Conservation (phyloP, 2,329 filamentous ascomycete species). For the Albophoma yamanashiensis region DNA sequence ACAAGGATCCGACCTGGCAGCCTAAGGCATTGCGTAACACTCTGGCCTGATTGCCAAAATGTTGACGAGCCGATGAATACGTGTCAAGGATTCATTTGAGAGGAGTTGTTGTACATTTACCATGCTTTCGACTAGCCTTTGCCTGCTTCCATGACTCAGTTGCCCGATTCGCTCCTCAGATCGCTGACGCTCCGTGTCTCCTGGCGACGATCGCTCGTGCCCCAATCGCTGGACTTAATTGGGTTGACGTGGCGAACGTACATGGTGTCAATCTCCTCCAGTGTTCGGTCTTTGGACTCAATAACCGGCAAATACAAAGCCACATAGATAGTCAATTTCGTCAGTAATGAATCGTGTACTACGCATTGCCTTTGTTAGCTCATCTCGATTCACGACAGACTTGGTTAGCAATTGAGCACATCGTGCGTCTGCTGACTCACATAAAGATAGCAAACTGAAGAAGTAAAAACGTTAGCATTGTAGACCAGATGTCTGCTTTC, state of each 20-base stretch:
- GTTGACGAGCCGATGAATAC: neutral
- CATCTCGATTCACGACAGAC: neutral
- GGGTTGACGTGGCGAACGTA: constrained; percentile 46
- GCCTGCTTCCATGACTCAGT: neutral
- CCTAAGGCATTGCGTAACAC: no score
- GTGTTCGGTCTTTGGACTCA: constrained; percentile 58
- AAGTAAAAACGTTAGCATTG: constrained; percentile 2
- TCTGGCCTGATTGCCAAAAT: no score
- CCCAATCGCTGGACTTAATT: constrained; percentile 28
- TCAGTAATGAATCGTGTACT: constrained; percentile 62
- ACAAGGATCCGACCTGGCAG: no score
- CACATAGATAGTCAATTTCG: constrained; percentile 58
- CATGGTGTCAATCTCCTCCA: constrained; percentile 73
- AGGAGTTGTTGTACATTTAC: neutral
- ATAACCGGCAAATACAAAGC: constrained; percentile 64
- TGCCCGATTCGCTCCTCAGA: neutral
- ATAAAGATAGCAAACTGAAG: constrained; percentile 31
- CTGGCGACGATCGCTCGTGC: constrained; percentile 2
- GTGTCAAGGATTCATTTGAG: neutral
- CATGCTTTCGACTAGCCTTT: neutral
- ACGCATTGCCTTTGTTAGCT: constrained; percentile 5
- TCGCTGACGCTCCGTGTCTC: neutral
- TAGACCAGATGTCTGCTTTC: constrained; percentile 4
- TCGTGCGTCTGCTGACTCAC: no score
- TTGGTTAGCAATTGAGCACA: neutral